Conservation (phyloP, 2,329 filamentous ascomycete genomes). For the Sporothrix protearum region DNA sequence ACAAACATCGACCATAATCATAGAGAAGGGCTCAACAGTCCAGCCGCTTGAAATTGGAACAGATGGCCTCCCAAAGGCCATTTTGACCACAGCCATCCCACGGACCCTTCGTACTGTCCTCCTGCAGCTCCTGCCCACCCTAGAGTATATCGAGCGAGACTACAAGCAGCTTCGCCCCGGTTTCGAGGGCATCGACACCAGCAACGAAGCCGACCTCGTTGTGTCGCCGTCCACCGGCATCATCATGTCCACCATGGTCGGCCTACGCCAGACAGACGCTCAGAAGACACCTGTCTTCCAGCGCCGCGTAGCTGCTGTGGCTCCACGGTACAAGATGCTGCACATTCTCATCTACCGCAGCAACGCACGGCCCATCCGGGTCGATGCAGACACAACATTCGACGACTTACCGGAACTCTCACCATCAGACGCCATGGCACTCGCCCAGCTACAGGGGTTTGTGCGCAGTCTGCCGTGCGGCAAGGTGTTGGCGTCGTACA, state of each 20-base stretch:
- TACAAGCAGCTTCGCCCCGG: slow-evolving; percentile 21
- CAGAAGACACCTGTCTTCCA: slow-evolving; percentile 9
- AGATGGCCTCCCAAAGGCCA: slow-evolving; percentile 25
- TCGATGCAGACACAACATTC: slow-evolving; percentile 30
- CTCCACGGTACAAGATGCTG: slow-evolving; percentile 62
- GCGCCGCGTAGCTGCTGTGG: slow-evolving; percentile 36
- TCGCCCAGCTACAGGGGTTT: slow-evolving; percentile 52
- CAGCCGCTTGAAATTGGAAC: background rate
- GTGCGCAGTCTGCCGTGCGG: slow-evolving; percentile 39
- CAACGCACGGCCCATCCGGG: slow-evolving; percentile 26
- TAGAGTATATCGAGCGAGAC: slow-evolving; percentile 34
- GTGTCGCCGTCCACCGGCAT: slow-evolving; percentile 67
- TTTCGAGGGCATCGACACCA: background rate
- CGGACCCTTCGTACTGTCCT: slow-evolving; percentile 27
- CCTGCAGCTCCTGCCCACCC: slow-evolving; percentile 29
- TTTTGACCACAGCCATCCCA: slow-evolving; percentile 32
- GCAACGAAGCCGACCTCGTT: slow-evolving; percentile 60
- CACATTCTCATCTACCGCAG: slow-evolving; percentile 64
- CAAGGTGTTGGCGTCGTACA: slow-evolving; percentile 43
- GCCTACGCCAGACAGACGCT: slow-evolving; percentile 57
- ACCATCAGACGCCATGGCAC: slow-evolving; percentile 42
- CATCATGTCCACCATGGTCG: slow-evolving; percentile 66
- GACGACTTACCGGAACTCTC: slow-evolving; percentile 38
- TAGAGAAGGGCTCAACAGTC: background rate
- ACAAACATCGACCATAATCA: background rate